These are phyloP conservation scores for Starmerella stellata DNA, from an alignment of 805 yeast genomes.

Conservation along the genomic window DNA sequence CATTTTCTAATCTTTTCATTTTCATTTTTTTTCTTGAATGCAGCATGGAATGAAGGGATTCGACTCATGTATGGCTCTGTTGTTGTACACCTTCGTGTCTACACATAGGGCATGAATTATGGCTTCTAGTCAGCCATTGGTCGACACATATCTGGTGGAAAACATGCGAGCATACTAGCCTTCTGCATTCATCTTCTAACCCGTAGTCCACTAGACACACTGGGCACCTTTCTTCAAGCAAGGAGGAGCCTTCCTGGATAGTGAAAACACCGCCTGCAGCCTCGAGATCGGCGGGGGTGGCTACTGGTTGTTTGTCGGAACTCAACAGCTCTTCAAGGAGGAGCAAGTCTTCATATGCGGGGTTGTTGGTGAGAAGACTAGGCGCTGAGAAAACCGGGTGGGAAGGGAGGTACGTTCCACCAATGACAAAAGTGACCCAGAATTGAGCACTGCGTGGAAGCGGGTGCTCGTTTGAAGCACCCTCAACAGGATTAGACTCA, in stretches of 20 bases:
- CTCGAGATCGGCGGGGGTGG: slow-evolving; percentile 27
- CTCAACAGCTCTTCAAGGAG: slow-evolving; percentile 33
- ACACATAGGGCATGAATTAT: slow-evolving; percentile 43
- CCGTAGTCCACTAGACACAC: slow-evolving; percentile 37
- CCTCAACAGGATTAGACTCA: too few species aligned
- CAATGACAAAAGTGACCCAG: slow-evolving; percentile 48
- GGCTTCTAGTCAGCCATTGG: slow-evolving; percentile 36
- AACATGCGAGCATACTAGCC: slow-evolving; percentile 32
- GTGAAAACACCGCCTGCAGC: slow-evolving; percentile 25
- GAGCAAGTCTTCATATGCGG: slow-evolving; percentile 34
- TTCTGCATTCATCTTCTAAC: slow-evolving; percentile 31
- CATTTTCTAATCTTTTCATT: not conserved
- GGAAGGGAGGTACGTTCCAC: slow-evolving; percentile 33
- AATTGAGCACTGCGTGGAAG: slow-evolving; percentile 3
- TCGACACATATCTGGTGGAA: slow-evolving; percentile 43
- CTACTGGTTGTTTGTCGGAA: slow-evolving; percentile 29
- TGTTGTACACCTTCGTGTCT: slow-evolving; percentile 17
- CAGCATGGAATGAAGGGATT: too few species aligned
- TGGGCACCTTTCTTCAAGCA: slow-evolving; percentile 16
- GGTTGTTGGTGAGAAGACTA: slow-evolving; percentile 31
- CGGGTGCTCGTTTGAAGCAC: not conserved
- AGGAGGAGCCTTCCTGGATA: slow-evolving; percentile 15
- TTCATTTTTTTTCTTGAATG: slow-evolving; percentile 2
- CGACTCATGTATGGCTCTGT: too few species aligned
- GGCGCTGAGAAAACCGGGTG: slow-evolving; percentile 36